Evolutionary conservation across 2,329 filamentous ascomycete genomes (phyloP), one percentile per base, ranked within the genome.

Genomic region (Colletotrichum liaoningense): DNA sequence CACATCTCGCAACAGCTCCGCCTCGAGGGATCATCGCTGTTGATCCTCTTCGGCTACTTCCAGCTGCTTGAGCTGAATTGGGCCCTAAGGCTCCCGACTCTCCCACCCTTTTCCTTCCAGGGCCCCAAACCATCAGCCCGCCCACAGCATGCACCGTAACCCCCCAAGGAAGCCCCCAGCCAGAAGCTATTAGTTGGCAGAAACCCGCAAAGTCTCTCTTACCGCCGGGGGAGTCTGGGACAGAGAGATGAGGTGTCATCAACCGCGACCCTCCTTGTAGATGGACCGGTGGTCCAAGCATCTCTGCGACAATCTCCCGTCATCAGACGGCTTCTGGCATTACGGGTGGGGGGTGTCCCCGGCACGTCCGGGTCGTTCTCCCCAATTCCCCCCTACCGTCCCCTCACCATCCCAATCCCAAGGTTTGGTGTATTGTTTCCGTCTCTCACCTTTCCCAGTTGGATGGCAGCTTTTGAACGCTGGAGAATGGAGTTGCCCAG

Each of bases 241-340:
- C 11, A 26, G 63, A 56, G 63, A 28, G 30, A 65, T 65, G 63
- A 55, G 30, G 33, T 65, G 63, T 55, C 60, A 52, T 64, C 14
- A 35, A 55, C 28, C 30, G 46, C 46, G 30, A 26, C 12, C 28
- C 22, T 19, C 26, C 26, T 52, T 19, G 24, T 26, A 33, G 24
- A 46, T 30, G 38, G 19, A n/a, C 60, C 60, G 33, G 22, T 33
- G 28, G 19, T 12, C 59, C 59, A 65, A 60, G 67, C 70, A 57
- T 56, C 59, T 55, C 55, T 65, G 60, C 70, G 67, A 66, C 60
- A 52, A 62, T 70, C 60, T 69, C 70, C 60, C 70, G 70, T 70
- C 70, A 73, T 73, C 70, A 62, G 69, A 69, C 69, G 69, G 69
- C 9, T 57, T 60, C 55, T 52, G 56, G 56, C 67, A 65, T 70